phyloP scores from a whole-genome alignment of 1,284 basidiomycete species.

The Ceratobasidium theobromae region DNA sequence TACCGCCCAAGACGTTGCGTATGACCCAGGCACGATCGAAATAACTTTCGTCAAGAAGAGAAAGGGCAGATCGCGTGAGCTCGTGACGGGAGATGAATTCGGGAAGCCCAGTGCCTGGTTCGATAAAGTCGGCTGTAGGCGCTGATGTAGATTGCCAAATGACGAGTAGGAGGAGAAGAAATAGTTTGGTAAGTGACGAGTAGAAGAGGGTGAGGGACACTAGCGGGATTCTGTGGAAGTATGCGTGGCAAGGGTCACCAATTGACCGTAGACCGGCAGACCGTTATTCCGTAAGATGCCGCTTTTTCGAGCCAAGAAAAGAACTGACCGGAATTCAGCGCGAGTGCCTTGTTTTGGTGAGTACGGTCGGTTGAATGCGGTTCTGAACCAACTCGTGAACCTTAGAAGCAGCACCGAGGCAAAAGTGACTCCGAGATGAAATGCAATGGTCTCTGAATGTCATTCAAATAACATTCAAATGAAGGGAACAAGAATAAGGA shows the following conservation, averaged over 20 bases:
- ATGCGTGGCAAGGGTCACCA: background rate
- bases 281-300: background rate
- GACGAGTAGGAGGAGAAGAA: slow-evolving; percentile 78
- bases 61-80: background rate
- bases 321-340: slow-evolving; percentile 9
- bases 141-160: slow-evolving; percentile 69
- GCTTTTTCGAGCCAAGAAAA: slow-evolving; percentile 2
- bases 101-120: slow-evolving; percentile 35
- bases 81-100: slow-evolving; percentile 42
- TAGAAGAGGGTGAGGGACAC: slow-evolving; percentile 81
- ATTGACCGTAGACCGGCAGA: background rate
- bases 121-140: slow-evolving; percentile 42
- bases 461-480: background rate
- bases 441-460: slow-evolving; percentile 64
- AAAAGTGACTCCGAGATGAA: slow-evolving; percentile 64
- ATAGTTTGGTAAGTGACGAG: slow-evolving; percentile 83
- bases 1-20: slow-evolving; percentile 79
- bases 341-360: slow-evolving; percentile 4
- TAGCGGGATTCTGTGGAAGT: slow-evolving; percentile 58
- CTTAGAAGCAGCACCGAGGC: slow-evolving; percentile 57
- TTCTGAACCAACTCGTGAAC: slow-evolving; percentile 45
- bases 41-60: slow-evolving; percentile 59
- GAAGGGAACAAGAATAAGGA: background rate
- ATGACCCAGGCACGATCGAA: slow-evolving; percentile 84
- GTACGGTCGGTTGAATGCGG: background rate